phyloP scores from a whole-genome alignment of 768 basidiomycete species.

The Auricularia cornea region DNA sequence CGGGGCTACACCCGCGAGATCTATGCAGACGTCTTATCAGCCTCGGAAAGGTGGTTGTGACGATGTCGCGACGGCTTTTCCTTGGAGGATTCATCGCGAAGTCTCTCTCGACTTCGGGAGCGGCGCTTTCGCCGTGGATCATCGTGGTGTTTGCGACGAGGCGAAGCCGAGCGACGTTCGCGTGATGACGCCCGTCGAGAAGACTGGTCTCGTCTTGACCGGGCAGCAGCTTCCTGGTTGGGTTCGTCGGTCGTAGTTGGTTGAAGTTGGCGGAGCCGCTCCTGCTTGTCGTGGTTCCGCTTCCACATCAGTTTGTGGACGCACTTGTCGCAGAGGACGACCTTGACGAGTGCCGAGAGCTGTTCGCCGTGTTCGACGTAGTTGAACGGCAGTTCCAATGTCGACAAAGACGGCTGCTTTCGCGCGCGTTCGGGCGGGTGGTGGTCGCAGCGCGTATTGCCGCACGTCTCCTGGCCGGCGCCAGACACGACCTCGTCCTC shows the following conservation, averaged over 20 bases:
- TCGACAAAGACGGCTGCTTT: slow-evolving; percentile 25
- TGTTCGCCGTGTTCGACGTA: slow-evolving; percentile 74
- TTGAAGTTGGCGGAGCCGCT: not conserved
- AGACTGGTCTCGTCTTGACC: not conserved
- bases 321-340: slow-evolving; percentile 76
- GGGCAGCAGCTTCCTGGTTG: not conserved
- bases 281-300: slow-evolving; percentile 47
- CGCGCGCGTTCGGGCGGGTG: slow-evolving; percentile 29
- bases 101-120: not conserved
- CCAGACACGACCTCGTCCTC: slow-evolving; percentile 83
- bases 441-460: slow-evolving; percentile 73
- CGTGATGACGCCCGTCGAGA: not conserved
- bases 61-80: too few species aligned
- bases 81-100: too few species aligned
- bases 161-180: not conserved
- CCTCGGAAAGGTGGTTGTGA: too few species aligned
- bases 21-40: too few species aligned
- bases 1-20: too few species aligned
- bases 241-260: not conserved
- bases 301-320: slow-evolving; percentile 84
- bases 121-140: not conserved
- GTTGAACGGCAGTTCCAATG: slow-evolving; percentile 83
- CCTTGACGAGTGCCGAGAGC: slow-evolving; percentile 71
- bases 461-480: slow-evolving; percentile 82
- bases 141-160: not conserved